A percentile compares a stretch with the other conserved stretches of the same genome.
Evolutionary conservation across 1,284 basidiomycete species (phyloP).

Genomic region (Ceraceosorus bombacis): DNA sequence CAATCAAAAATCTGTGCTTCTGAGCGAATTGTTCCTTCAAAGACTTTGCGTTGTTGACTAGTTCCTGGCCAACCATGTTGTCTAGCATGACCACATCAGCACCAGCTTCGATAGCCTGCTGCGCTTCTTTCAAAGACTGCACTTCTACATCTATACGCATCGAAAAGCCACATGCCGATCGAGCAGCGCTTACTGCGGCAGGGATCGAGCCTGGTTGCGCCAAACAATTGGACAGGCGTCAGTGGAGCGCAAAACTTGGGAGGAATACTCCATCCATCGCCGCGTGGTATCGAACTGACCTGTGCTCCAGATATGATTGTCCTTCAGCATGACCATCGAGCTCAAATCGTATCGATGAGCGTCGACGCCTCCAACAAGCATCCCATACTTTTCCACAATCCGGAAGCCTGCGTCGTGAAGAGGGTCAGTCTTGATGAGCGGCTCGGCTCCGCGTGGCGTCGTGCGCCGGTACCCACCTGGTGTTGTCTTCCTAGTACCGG

Average conservation of each 20-base stretch:
- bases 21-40: slow-evolving; percentile 19
- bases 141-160: slow-evolving; percentile 93
- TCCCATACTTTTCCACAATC: slow-evolving; percentile 96
- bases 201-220: slow-evolving; percentile 83
- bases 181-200: slow-evolving; percentile 72
- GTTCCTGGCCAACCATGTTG: slow-evolving; percentile 39
- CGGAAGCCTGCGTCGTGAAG: slow-evolving; percentile 57
- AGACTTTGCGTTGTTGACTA: slow-evolving; percentile 29
- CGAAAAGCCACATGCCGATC: slow-evolving; percentile 83
- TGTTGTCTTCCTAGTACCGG: slow-evolving; percentile 94
- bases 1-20: slow-evolving; percentile 27
- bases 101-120: slow-evolving; percentile 90
- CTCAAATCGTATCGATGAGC: slow-evolving; percentile 92
- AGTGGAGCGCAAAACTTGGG: slow-evolving; percentile 67
- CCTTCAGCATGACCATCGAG: slow-evolving; percentile 99
- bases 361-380: slow-evolving; percentile 96
- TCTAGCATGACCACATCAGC: slow-evolving; percentile 98
- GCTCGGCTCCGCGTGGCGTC: too few species aligned
- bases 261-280: slow-evolving; percentile 1
- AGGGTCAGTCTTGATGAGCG: neutral
- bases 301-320: slow-evolving; percentile 97
- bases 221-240: slow-evolving; percentile 89
- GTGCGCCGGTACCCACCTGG: slow-evolving; percentile 56
- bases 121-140: slow-evolving; percentile 74
- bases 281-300: slow-evolving; percentile 53